Conservation (phyloP, 2,329 filamentous ascomycete species). For the Cyphellophora attinorum region DNA sequence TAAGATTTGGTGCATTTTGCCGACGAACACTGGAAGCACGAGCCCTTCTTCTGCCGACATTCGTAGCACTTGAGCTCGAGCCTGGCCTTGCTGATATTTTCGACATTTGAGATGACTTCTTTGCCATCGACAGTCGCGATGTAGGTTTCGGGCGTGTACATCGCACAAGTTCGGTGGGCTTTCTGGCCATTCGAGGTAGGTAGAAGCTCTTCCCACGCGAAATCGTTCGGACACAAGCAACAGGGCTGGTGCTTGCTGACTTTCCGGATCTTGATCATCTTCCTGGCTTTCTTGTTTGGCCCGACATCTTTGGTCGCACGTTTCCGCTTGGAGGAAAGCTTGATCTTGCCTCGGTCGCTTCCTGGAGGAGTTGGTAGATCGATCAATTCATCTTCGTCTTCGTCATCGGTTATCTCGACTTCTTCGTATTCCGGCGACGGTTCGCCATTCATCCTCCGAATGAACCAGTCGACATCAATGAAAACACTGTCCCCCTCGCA, state of each 20-base stretch:
- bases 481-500: conserved; percentile 97
- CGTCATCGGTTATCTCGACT: conserved; percentile 50
- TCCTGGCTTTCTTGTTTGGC: conserved; percentile 51
- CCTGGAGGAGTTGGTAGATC: conserved; percentile 71
- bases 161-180: conserved; percentile 79
- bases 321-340: conserved; percentile 57
- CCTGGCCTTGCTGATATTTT: conserved; percentile 75
- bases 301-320: conserved; percentile 31
- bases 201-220: conserved; percentile 70
- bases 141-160: conserved; percentile 86
- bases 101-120: conserved; percentile 68
- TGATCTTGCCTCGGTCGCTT: conserved; percentile 58
- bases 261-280: conserved; percentile 67
- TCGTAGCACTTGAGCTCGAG: conserved; percentile 89
- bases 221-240: conserved; percentile 83
- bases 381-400: conserved; percentile 52
- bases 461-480: conserved; percentile 93
- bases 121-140: conserved; percentile 61
- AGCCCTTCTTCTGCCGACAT: conserved; percentile 88
- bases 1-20: conserved; percentile 91
- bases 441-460: conserved; percentile 85
- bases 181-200: conserved; percentile 79
- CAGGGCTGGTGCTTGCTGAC: conserved; percentile 54
- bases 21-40: conserved; percentile 91
- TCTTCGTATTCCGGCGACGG: conserved; percentile 44